These are phyloP conservation scores for Hawksworthiomyces lignivorus DNA, from an alignment of 2,329 filamentous ascomycete species.

Conservation along the genomic window DNA sequence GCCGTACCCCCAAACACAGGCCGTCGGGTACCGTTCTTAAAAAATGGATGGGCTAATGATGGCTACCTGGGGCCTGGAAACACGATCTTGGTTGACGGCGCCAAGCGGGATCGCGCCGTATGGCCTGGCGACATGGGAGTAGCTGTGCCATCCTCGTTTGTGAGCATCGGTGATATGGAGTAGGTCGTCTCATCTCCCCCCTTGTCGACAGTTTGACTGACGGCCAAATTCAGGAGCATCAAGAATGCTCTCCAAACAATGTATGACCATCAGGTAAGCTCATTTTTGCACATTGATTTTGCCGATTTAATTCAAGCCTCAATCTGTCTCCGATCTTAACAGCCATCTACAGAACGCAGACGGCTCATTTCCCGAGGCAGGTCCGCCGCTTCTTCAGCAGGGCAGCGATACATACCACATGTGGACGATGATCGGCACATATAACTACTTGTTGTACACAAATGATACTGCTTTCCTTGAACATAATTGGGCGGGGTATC, in stretches of 20 bases:
- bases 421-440: conserved; percentile 44
- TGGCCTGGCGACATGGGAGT: conserved; percentile 33
- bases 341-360: conserved; percentile 22
- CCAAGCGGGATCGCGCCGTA: conserved; percentile 12
- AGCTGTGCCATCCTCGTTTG: conserved; percentile 40
- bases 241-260: conserved; percentile 36
- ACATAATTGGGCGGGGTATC: conserved; percentile 25
- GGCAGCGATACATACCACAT: conserved; percentile 26
- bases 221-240: conserved; percentile 20
- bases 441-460: conserved; percentile 48
- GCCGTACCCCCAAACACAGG: conserved; percentile 24
- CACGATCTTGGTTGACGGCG: conserved; percentile 19
- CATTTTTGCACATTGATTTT: too few relatives aligned
- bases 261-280: conserved; percentile 28
- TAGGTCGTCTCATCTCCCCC: conserved; percentile 10
- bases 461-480: conserved; percentile 33
- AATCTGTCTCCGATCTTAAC: neutral
- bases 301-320: too few relatives aligned
- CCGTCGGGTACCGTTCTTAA: conserved; percentile 28
- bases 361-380: conserved; percentile 43
- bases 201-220: neutral
- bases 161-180: conserved; percentile 41
- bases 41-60: conserved; percentile 30
- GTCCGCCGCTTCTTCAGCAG: conserved; percentile 32
- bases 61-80: conserved; percentile 23